Evolutionary conservation across 2,329 filamentous ascomycete species (phyloP), one percentile per base, ranked within the genome.

Genomic region (Ophiostoma perfectum): DNA sequence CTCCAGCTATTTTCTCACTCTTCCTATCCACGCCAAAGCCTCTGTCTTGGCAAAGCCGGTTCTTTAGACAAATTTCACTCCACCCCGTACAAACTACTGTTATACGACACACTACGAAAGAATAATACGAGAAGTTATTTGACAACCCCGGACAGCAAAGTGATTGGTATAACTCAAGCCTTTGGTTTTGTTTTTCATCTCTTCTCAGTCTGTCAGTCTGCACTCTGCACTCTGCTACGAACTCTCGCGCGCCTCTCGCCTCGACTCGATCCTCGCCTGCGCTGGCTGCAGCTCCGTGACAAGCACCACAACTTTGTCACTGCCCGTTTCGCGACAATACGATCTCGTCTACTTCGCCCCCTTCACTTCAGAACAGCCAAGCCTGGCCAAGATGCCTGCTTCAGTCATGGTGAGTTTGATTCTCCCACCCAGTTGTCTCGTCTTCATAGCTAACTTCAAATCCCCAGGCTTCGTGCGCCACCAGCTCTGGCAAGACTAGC

Each of bases 41-140:
- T 9, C 18, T 55, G 39, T 64, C 62, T 64, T 64, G 62, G 62
- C 62, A 45, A 64, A 27, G n/a, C 62, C 62, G 16, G 18, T 18
- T 27, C 39, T 44, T 64, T 45, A 7, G 12, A 64, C 39, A 14
- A 64, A 3, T 45, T 64, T 11, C 38, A 44, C 36, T 27, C 62
- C 62, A 64, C 62, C 62, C 41, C 41, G 41, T 3, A 64, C 14
- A 45, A 64, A 41, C 62, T 64, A 64, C 12, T 41, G 41, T 12
- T 64, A 64, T 64, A 64, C 62, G 62, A 64, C 62, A 45, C 62
- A 27, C 62, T 27, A 64, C 62, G 18, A 5, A 3, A 18, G 39
- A 27, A 41, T 16, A 64, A 64, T 64, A 45, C n/a, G 62, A 42
- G 60, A 64, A 11, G n/a, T 41, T 45, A 42, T 11, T 41, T 16